Evolutionary conservation across 192 early-diverging fungal genomes (phyloP), one percentile per base, ranked within the genome.

Genomic region (Coemansia sp.): DNA sequence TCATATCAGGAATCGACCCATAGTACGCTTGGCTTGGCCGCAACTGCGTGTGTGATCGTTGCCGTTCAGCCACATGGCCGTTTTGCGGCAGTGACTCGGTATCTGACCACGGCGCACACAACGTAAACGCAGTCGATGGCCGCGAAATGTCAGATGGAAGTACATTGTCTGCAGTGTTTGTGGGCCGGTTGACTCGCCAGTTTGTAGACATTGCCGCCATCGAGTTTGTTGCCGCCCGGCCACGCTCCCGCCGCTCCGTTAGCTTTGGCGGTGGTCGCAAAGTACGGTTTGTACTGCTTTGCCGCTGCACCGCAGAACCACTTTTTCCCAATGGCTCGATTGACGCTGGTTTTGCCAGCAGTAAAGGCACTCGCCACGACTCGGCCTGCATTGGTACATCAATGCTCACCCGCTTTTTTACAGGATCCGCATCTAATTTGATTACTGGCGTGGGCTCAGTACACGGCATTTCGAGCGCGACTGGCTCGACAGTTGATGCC

Each of bases 161-260:
- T 2, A 18, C 16, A 35, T 14, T 37, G 7, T 29, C 27, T 16
- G 12, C 23, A 7, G 61, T 57, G 24, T 59, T 49, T 41, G 57
- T 61, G 3, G 61, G 4, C 1, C 71, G 65, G 48, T 53, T 62
- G 22, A 59, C 48, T 23, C 73, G 52, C 73, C 73, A 74, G 66
- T 57, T 74, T 1, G 56, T 35, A 1, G 64, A 64, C 16, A 51
- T 39, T 11, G 56, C 45, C 12, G 64, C 69, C 18, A 39, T 50
- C 14, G 69, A 72, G 13, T 26, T 49, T 9, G 64, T 57, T 4
- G 27, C 29, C 32, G 62, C 32, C 1, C 57, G 27, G 27, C 23
- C 12, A 4, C 57, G 66, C 23, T 53, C 64, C 32, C 64, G 43
- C 7, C 57, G 66, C 29, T 53, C 64, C 29, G 54, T 18, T 10